phyloP scores from a whole-genome alignment of 2,329 filamentous ascomycete genomes.

The Cercospora sp. region DNA sequence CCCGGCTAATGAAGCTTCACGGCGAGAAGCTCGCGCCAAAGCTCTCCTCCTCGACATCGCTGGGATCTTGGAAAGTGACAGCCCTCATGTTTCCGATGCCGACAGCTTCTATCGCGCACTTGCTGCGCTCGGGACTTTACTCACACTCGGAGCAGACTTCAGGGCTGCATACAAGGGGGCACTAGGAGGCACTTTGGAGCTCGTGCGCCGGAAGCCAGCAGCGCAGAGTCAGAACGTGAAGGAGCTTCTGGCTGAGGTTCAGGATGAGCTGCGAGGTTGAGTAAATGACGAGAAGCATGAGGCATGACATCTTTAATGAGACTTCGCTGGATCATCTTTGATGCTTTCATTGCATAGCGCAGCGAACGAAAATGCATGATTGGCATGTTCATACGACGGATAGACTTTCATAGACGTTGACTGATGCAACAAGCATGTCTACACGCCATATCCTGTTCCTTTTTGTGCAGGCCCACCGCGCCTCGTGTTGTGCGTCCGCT shows the following conservation, averaged over 20 bases:
- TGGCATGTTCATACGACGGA: neutral
- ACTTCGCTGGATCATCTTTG: neutral
- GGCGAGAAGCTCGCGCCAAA: constrained; percentile 37
- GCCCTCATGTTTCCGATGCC: constrained; percentile 64
- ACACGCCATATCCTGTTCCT: no score
- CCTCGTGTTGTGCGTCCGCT: neutral
- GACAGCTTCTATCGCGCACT: constrained; percentile 83
- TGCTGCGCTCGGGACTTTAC: constrained; percentile 78
- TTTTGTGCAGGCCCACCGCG: neutral
- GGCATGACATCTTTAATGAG: neutral
- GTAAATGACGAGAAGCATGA: neutral
- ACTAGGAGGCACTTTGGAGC: constrained; percentile 54
- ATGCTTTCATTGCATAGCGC: constrained; percentile 3
- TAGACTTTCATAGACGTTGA: neutral
- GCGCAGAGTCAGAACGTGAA: constrained; percentile 63
- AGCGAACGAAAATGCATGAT: neutral
- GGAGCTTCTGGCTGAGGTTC: constrained; percentile 62
- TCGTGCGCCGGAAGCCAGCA: constrained; percentile 49
- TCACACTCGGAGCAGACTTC: constrained; percentile 63
- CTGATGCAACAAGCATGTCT: neutral
- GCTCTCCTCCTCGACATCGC: constrained; percentile 38
- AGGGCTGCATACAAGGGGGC: constrained; percentile 59
- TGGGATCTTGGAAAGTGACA: constrained; percentile 37
- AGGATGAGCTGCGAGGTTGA: constrained; percentile 44
- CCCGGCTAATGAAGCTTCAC: constrained; percentile 31